Evolutionary conservation across 2,329 filamentous ascomycete genomes (phyloP).

Genomic region (Stylonectria norvegica): DNA sequence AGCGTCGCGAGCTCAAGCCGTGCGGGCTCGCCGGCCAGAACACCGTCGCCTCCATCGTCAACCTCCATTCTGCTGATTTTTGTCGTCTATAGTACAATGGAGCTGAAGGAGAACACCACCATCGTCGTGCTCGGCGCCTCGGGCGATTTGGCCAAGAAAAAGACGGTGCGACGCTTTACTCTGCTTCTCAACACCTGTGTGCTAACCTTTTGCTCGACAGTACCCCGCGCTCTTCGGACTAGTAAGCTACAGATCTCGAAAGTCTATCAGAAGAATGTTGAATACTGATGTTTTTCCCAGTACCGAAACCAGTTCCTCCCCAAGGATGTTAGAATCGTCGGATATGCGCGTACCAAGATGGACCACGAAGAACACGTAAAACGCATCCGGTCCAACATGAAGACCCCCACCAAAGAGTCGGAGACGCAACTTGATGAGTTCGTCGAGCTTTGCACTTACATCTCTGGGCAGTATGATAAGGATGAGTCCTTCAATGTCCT

Average conservation of each 20-base stretch:
- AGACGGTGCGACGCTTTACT: slow-evolving; percentile 66
- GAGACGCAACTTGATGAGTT: slow-evolving; percentile 95
- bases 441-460: slow-evolving; percentile 81
- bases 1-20: slow-evolving; percentile 1
- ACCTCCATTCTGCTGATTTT: slow-evolving; percentile 20
- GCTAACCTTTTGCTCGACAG: slow-evolving; percentile 43
- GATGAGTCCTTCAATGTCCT: slow-evolving; percentile 90
- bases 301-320: slow-evolving; percentile 98
- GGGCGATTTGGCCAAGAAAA: slow-evolving; percentile 98
- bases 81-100: slow-evolving; percentile 55
- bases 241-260: slow-evolving; percentile 55
- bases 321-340: slow-evolving; percentile 93
- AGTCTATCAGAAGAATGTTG: neutral
- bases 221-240: slow-evolving; percentile 97
- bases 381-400: slow-evolving; percentile 96
- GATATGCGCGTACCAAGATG: slow-evolving; percentile 99
- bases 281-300: slow-evolving; percentile 43
- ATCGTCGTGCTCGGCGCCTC: slow-evolving; percentile 96
- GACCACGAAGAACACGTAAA: slow-evolving; percentile 93
- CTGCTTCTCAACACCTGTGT: slow-evolving; percentile 10
- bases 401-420: slow-evolving; percentile 95
- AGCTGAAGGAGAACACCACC: slow-evolving; percentile 97
- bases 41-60: too few relatives aligned
- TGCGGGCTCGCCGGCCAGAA: too few relatives aligned
- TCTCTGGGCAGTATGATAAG: slow-evolving; percentile 96